phyloP scores from a whole-genome alignment of 306 rosid genomes.

The Phaseolus lunatus region DNA sequence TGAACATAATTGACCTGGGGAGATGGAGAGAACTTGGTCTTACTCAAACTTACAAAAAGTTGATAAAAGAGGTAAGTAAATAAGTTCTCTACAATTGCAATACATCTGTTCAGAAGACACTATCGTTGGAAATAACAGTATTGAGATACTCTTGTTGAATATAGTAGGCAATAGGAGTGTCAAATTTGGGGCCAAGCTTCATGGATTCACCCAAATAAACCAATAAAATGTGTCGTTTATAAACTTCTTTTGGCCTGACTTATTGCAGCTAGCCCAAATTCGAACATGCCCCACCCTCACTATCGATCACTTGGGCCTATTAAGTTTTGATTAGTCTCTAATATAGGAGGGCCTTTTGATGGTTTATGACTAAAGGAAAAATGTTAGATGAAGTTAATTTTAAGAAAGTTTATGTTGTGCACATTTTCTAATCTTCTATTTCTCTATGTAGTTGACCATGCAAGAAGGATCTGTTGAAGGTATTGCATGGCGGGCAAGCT shows the following conservation, averaged over 20 bases:
- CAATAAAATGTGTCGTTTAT: background rate
- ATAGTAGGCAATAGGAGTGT: background rate
- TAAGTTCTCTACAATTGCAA: conserved; percentile 22
- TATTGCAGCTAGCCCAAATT: background rate
- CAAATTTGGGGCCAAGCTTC: conserved; percentile 24
- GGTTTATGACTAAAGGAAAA: background rate
- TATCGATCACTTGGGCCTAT: background rate
- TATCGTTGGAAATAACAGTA: conserved; percentile 8
- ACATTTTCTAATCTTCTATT: conserved; percentile 45
- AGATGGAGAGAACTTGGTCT: conserved; percentile 92
- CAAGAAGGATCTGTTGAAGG: conserved; percentile 52
- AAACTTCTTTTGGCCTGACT: background rate
- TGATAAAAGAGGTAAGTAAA: conserved; percentile 71
- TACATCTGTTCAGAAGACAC: conserved; percentile 37
- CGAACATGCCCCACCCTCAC: background rate
- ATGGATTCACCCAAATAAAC: background rate
- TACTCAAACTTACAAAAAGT: conserved; percentile 67
- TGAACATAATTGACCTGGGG: conserved; percentile 85
- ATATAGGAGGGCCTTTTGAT: background rate
- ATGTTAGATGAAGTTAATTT: background rate
- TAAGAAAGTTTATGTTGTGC: background rate
- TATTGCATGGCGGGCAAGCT: conserved; percentile 74
- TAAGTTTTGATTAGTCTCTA: background rate
- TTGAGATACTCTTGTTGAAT: conserved; percentile 13
- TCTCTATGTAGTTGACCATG: conserved; percentile 50